These are phyloP conservation scores for Cnidoscolus chayamansa DNA, from an alignment of 441 rosid genomes.

Conservation along the genomic window DNA sequence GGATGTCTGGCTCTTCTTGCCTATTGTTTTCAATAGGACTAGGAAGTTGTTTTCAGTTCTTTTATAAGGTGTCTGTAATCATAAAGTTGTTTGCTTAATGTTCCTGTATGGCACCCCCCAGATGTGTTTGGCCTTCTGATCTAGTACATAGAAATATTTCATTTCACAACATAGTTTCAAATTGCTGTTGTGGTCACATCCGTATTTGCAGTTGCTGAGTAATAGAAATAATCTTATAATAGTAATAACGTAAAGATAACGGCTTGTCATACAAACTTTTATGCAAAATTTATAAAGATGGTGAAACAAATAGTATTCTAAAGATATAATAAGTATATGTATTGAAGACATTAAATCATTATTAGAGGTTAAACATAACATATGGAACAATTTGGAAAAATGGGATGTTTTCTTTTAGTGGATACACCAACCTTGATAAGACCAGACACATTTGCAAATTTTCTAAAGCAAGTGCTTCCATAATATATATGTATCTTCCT, in stretches of 20 bases:
- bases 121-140: neutral
- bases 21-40: neutral
- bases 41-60: constrained; percentile 18
- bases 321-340: no score
- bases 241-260: no score
- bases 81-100: constrained; percentile 16
- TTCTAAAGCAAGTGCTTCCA: constrained; percentile 19
- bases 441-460: neutral
- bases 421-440: neutral
- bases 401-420: neutral
- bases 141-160: neutral
- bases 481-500: constrained; percentile 6
- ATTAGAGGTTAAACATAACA: neutral
- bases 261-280: no score
- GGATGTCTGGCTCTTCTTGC: neutral
- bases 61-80: constrained; percentile 10
- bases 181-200: no score
- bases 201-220: no score
- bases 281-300: no score
- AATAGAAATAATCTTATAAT: no score
- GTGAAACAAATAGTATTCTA: no score
- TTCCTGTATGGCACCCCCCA: constrained; percentile 2
- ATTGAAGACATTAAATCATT: no score
- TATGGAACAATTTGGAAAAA: constrained; percentile 6
- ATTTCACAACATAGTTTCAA: no score